Percentiles rank a stretch among this genome's conserved stretches.
phyloP scores from a whole-genome alignment of 2,329 filamentous ascomycete genomes.

The Fusarium liriodendri region DNA sequence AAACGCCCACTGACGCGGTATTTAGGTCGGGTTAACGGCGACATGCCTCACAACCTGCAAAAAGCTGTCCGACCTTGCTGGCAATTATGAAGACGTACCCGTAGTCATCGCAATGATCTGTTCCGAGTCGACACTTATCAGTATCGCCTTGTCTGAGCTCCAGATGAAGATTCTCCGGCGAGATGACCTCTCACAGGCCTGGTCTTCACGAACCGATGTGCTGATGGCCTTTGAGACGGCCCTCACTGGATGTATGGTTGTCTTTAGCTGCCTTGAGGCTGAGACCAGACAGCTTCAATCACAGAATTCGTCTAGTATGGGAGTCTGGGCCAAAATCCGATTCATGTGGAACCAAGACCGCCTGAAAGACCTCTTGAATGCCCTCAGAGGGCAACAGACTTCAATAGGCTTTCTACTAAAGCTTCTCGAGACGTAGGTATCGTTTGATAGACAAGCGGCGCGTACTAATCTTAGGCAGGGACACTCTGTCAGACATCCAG shows the following conservation, averaged over 20 bases:
- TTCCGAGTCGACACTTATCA: not conserved
- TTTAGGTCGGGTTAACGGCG: constrained; percentile 11
- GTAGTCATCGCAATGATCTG: constrained; percentile 1
- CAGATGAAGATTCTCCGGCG: constrained; percentile 10
- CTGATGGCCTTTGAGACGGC: constrained; percentile 1
- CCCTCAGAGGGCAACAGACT: not conserved
- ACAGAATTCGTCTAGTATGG: not conserved
- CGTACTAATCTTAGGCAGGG: not conserved
- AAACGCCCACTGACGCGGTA: not conserved
- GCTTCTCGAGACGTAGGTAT: not conserved
- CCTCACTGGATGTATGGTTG: constrained; percentile 1
- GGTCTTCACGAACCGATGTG: constrained; percentile 3
- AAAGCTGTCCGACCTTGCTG: not conserved
- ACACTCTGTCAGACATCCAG: not conserved
- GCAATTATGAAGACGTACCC: not conserved
- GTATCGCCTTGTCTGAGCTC: constrained; percentile 8
- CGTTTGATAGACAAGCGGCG: no score
- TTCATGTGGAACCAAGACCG: constrained; percentile 18
- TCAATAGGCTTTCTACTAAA: not conserved
- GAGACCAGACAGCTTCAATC: not conserved
- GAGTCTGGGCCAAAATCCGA: constrained; percentile 1
- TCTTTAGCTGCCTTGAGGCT: constrained; percentile 4
- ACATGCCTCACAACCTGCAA: constrained; percentile 9
- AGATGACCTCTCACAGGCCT: not conserved
- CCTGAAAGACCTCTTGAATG: not conserved